phyloP scores from a whole-genome alignment of 306 rosid genomes.

The Astragalus membranaceus region DNA sequence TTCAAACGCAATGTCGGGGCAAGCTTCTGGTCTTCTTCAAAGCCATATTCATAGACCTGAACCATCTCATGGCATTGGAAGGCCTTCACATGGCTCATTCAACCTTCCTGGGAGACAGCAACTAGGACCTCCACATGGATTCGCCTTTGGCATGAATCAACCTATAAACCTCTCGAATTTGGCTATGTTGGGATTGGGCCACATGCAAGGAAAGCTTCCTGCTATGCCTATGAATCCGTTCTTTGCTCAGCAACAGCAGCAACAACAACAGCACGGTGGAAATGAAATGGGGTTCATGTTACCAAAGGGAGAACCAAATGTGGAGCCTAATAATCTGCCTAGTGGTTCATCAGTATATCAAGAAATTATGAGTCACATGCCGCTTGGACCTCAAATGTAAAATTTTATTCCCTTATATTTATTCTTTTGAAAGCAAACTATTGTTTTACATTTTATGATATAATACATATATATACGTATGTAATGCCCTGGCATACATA shows the following conservation, averaged over 20 bases:
- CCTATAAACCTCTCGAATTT: slow-evolving; percentile 45
- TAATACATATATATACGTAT: slow-evolving; percentile 20
- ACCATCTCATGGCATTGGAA: slow-evolving; percentile 54
- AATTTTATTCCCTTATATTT: not conserved
- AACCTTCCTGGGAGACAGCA: slow-evolving; percentile 64
- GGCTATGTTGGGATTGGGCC: slow-evolving; percentile 58
- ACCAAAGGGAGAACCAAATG: slow-evolving; percentile 84
- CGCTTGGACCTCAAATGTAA: slow-evolving; percentile 87
- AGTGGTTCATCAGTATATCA: slow-evolving; percentile 69
- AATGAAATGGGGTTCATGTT: slow-evolving; percentile 63
- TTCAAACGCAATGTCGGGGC: slow-evolving; percentile 28
- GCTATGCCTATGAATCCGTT: slow-evolving; percentile 58
- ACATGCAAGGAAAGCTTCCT: slow-evolving; percentile 51
- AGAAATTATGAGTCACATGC: slow-evolving; percentile 78
- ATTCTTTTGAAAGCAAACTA: slow-evolving; percentile 30
- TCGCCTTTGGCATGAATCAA: slow-evolving; percentile 74
- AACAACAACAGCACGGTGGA: slow-evolving; percentile 33
- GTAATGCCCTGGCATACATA: slow-evolving; percentile 27
- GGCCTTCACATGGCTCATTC: slow-evolving; percentile 56
- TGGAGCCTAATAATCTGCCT: slow-evolving; percentile 53
- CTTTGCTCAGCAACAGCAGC: slow-evolving; percentile 24
- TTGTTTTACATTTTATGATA: slow-evolving; percentile 14
- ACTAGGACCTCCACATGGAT: slow-evolving; percentile 53
- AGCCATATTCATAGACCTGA: slow-evolving; percentile 55
- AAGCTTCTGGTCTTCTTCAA: slow-evolving; percentile 42